Base-by-base conservation (phyloP, 2,329 filamentous ascomycete species). In the Exophiala mesophila region DNA sequence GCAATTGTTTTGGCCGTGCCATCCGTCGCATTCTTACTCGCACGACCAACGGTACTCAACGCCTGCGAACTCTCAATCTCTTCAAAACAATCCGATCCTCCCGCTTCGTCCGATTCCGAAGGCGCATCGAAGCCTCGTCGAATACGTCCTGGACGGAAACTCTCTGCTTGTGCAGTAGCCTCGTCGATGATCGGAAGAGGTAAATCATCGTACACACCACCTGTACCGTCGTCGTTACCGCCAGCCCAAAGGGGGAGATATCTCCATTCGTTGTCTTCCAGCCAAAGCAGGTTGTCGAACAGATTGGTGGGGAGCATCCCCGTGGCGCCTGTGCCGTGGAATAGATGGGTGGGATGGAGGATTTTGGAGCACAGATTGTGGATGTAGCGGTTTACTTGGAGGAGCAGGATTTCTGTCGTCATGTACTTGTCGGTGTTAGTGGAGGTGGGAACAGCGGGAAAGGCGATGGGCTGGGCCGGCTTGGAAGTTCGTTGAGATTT, bases 201-300 rank as follows among this genome's bases (percentile, higher is more conserved):
- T 5, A 58, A 56, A 32, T 66, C 64, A 1, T 58, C 60, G 50
- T 69, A 77, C 2, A 75, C 70, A 10, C 66, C 71, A 2, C 72
- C 73, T 0, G 64, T 67, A 0, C 64, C 73, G 41, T 77, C 73
- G 42, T 77, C 73, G 36, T 76, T 69, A 20, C 69, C 60, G 1
- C 73, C 81, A 3, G 75, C 80, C 79, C 79, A 85, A 3, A 83
- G 63, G 0, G 82, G 80, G 3, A 85, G 66, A 49, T 72, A 84
- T 43, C 74, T 74, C 50, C 76, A 71, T 61, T 85, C 81, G 2
- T 74, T 63, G 3, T 76, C 69, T 1, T 63, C 62, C 2, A 85
- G 66, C 4, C 67, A 70, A 1, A 80, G 66, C 0, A 82, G 59
- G 2, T 59, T 67, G 36, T 69, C 63, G 8, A 63, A 63, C 1